Evolutionary conservation across 495 filamentous ascomycete genomes (phyloP).

Genomic region (Rhypophila decipiens): DNA sequence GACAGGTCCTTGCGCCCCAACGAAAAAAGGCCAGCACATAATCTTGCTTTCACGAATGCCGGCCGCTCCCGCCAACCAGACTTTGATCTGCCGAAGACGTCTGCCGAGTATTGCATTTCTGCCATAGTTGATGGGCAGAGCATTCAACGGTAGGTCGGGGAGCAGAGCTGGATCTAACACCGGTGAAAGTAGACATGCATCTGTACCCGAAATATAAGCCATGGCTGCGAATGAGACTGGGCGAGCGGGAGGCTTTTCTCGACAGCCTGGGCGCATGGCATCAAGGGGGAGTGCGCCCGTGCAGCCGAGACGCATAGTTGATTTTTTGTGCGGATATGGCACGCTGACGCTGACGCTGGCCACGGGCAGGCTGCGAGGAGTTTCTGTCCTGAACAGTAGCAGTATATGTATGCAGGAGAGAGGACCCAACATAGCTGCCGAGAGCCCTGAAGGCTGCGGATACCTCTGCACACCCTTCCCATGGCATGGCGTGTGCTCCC

Average conservation of each 20-base stretch:
- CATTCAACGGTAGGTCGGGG: too few species aligned
- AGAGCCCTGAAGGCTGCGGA: too few species aligned
- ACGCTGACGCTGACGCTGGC: too few species aligned
- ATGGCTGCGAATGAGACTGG: slow-evolving; percentile 8
- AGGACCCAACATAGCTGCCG: neutral
- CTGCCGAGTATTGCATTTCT: too few species aligned
- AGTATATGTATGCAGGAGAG: slow-evolving; percentile 1
- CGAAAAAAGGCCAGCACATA: too few species aligned
- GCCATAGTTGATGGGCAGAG: too few species aligned
- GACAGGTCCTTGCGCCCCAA: too few species aligned
- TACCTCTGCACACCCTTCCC: slow-evolving; percentile 2
- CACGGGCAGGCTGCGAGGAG: too few species aligned
- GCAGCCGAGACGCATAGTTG: slow-evolving; percentile 1
- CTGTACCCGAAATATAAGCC: slow-evolving; percentile 4
- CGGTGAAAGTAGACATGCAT: slow-evolving; percentile 4
- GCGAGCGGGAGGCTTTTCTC: neutral
- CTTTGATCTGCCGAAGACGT: neutral
- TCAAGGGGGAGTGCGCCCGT: neutral
- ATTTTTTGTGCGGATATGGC: slow-evolving; percentile 8
- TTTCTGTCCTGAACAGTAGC: too few species aligned
- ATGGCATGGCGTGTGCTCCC: slow-evolving; percentile 11
- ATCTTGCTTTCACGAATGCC: too few species aligned
- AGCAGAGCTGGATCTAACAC: neutral
- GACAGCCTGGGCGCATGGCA: neutral
- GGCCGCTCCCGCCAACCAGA: too few species aligned